A percentile compares a stretch with the other conserved stretches of the same genome.
phyloP scores from a whole-genome alignment of 2,329 filamentous ascomycete genomes.

The Drechslerella stenobrocha region DNA sequence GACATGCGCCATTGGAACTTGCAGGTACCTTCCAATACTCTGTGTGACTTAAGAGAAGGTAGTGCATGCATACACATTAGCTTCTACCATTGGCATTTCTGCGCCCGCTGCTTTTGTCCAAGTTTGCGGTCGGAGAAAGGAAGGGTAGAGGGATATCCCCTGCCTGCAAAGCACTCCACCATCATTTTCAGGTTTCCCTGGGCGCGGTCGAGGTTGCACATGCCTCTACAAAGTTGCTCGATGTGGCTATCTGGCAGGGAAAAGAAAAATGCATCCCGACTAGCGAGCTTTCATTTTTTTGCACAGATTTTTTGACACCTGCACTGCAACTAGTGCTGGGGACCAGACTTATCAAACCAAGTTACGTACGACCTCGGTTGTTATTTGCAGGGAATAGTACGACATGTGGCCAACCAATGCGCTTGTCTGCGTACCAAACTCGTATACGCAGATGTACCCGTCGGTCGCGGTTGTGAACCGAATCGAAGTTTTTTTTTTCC shows the following conservation, averaged over 20 bases:
- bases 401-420: too few species aligned
- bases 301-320: constrained; percentile 31
- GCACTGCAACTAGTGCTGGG: constrained; percentile 30
- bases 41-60: constrained; percentile 31
- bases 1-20: constrained; percentile 33
- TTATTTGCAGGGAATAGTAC: too few species aligned
- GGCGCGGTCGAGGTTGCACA: neutral
- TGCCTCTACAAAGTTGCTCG: too few species aligned
- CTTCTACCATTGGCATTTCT: constrained; percentile 30
- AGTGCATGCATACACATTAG: constrained; percentile 12
- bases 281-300: constrained; percentile 24
- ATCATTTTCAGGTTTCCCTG: neutral
- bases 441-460: too few species aligned
- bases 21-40: constrained; percentile 44
- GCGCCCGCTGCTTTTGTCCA: constrained; percentile 29
- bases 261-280: constrained; percentile 5
- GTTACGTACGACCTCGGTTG: neutral
- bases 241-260: neutral
- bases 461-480: too few species aligned
- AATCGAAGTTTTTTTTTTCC: too few species aligned
- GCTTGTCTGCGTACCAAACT: too few species aligned
- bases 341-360: constrained; percentile 5
- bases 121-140: constrained; percentile 19
- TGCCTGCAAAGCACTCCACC: neutral
- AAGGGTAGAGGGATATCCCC: constrained; percentile 15